Conservation (phyloP, 805 yeast genomes). For the Saccharomycodes ludwigii region DNA sequence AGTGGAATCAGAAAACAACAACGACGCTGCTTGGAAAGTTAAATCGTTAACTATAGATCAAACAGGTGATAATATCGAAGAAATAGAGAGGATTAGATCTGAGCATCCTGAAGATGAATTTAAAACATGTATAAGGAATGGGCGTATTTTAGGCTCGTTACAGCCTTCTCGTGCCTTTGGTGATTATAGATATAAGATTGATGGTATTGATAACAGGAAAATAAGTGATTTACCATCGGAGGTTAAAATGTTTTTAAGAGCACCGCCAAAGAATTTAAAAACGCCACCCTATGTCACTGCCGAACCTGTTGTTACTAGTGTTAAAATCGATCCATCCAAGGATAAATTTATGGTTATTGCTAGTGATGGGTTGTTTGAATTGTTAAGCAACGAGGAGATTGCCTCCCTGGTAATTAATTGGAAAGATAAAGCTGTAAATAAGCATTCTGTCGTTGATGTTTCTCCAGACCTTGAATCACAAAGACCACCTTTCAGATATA, state of each 20-base stretch:
- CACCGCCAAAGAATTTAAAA: conserved; percentile 53
- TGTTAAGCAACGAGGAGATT: conserved; percentile 84
- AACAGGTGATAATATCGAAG: conserved; percentile 84
- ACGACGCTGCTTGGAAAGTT: conserved; percentile 71
- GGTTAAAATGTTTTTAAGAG: conserved; percentile 70
- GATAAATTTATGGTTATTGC: conserved; percentile 87
- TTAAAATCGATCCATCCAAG: conserved; percentile 54
- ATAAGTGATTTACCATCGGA: conserved; percentile 58
- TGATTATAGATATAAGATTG: conserved; percentile 86
- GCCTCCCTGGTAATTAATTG: conserved; percentile 87
- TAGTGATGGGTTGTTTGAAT: conserved; percentile 87
- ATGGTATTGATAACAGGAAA: conserved; percentile 32
- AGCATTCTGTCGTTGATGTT: conserved; percentile 38
- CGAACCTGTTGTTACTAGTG: conserved; percentile 81
- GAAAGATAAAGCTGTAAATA: conserved; percentile 64
- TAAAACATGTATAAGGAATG: conserved; percentile 59
- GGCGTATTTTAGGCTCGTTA: conserved; percentile 82
- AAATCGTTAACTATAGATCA: conserved; percentile 80
- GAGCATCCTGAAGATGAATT: conserved; percentile 86
- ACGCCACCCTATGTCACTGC: conserved; percentile 98
- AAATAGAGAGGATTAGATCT: conserved; percentile 64
- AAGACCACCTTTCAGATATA: conserved; percentile 66
- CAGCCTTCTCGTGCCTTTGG: conserved; percentile 98
- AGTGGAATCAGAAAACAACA: conserved; percentile 19
- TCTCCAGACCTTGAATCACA: conserved; percentile 42